phyloP scores from a whole-genome alignment of 108 stramenopile genomes.

The Nitzschia sp. region DNA sequence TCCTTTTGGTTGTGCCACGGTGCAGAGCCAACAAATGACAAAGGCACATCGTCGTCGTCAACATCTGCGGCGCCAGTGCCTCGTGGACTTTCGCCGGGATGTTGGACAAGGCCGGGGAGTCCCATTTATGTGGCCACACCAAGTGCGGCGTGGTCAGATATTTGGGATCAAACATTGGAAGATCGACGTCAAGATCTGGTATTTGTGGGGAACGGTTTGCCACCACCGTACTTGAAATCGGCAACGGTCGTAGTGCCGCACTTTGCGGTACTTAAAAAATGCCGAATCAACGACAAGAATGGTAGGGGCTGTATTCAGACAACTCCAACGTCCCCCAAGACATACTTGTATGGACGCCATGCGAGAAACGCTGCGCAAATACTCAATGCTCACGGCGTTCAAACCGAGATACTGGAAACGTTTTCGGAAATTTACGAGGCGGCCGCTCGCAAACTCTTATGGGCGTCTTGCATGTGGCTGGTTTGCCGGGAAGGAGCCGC shows the following conservation, averaged over 20 bases:
- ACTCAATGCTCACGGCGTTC: constrained; percentile 44
- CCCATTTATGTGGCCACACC: constrained; percentile 67
- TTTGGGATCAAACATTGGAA: constrained; percentile 48
- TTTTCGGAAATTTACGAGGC: constrained; percentile 22
- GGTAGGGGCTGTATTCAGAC: constrained; percentile 5
- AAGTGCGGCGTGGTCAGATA: constrained; percentile 35
- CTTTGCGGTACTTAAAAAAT: constrained; percentile 38
- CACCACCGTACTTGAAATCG: constrained; percentile 21
- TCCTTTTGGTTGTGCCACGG: constrained; percentile 33
- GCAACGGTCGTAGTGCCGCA: constrained; percentile 48
- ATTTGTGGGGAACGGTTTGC: constrained; percentile 59
- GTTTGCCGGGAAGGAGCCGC: constrained; percentile 43
- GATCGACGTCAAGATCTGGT: constrained; percentile 61
- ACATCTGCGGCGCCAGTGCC: constrained; percentile 28
- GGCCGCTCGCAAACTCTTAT: constrained; percentile 56
- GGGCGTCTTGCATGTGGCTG: constrained; percentile 71
- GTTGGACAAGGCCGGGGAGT: constrained; percentile 26
- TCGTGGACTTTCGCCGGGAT: constrained; percentile 65
- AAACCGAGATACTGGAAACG: constrained; percentile 29
- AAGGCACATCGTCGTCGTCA: not conserved
- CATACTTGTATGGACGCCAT: constrained; percentile 69
- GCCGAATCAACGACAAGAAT: not conserved
- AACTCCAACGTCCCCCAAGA: constrained; percentile 45
- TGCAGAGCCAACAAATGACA: not conserved
- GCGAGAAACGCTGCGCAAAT: constrained; percentile 31